These are phyloP conservation scores for Penicillium antarcticum DNA, from an alignment of 495 filamentous ascomycete species.

Conservation along the genomic window DNA sequence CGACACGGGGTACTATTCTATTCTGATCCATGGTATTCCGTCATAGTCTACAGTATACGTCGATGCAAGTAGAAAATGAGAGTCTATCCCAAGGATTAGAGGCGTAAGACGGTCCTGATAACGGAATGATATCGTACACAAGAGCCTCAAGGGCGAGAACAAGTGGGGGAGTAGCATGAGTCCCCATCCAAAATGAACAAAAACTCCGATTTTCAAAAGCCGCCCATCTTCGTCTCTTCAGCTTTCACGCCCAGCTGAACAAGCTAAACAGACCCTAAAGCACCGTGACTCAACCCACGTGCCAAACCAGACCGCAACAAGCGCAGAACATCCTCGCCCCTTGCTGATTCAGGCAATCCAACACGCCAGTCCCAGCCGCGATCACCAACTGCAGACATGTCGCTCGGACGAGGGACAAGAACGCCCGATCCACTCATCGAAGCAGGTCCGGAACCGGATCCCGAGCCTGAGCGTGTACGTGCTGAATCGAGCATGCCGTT, in stretches of 20 bases:
- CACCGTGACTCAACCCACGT: slow-evolving; percentile 46
- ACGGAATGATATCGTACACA: too few species aligned
- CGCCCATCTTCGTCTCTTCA: too few species aligned
- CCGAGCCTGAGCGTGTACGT: slow-evolving; percentile 47
- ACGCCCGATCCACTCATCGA: slow-evolving; percentile 54
- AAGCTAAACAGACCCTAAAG: slow-evolving; percentile 25
- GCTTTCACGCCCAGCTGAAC: background rate
- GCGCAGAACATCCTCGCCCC: slow-evolving; percentile 63
- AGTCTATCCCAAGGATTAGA: too few species aligned
- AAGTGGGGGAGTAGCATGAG: too few species aligned
- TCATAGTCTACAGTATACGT: too few species aligned
- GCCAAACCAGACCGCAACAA: slow-evolving; percentile 73
- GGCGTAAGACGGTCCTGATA: too few species aligned
- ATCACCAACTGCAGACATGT: slow-evolving; percentile 36
- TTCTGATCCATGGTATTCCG: too few species aligned
- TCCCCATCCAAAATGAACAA: too few species aligned
- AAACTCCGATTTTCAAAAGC: too few species aligned
- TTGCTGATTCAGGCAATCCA: slow-evolving; percentile 53
- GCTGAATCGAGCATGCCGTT: slow-evolving; percentile 62
- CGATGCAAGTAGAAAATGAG: too few species aligned
- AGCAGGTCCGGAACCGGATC: slow-evolving; percentile 41
- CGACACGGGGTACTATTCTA: too few species aligned
- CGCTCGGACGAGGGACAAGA: slow-evolving; percentile 40
- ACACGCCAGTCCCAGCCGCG: slow-evolving; percentile 87
- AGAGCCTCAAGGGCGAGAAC: too few species aligned